phyloP scores from a whole-genome alignment of 1,139 yeast species.

The Scheffersomyces stambukii region DNA sequence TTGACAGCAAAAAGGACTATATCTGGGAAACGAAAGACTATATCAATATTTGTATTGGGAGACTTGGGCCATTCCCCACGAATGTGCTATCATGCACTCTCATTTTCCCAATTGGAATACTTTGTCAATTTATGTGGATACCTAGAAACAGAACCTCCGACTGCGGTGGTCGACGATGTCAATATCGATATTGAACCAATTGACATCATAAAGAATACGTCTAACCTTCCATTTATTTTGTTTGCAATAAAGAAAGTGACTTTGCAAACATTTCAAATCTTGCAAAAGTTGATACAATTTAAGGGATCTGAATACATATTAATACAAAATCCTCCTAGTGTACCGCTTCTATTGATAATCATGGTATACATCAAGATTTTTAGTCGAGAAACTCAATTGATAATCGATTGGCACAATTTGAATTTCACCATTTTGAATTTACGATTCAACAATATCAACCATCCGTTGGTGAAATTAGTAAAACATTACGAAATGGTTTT shows the following conservation, averaged over 20 bases:
- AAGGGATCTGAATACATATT: conserved; percentile 67
- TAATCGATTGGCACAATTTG: conserved; percentile 96
- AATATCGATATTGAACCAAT: conserved; percentile 53
- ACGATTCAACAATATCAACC: conserved; percentile 48
- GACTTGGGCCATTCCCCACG: conserved; percentile 96
- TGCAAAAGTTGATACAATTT: conserved; percentile 45
- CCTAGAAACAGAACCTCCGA: conserved; percentile 54
- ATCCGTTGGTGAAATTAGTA: conserved; percentile 61
- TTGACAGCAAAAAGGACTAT: conserved; percentile 15
- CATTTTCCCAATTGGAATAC: conserved; percentile 67
- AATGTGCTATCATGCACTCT: conserved; percentile 85
- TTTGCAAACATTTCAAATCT: conserved; percentile 48
- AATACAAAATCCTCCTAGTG: conserved; percentile 90
- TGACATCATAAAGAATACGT: conserved; percentile 39
- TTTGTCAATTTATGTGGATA: conserved; percentile 86
- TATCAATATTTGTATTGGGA: conserved; percentile 81
- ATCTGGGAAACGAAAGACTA: conserved; percentile 39
- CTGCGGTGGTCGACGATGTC: conserved; percentile 45
- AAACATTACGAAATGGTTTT: conserved; percentile 54
- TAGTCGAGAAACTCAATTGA: conserved; percentile 56
- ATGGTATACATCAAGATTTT: conserved; percentile 51
- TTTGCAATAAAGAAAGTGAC: conserved; percentile 61
- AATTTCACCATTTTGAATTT: conserved; percentile 81
- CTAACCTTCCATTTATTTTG: conserved; percentile 48
- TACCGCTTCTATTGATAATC: conserved; percentile 71